Evolutionary conservation across 495 filamentous ascomycete genomes (phyloP).

Genomic region (Aspergillus kassunensis): DNA sequence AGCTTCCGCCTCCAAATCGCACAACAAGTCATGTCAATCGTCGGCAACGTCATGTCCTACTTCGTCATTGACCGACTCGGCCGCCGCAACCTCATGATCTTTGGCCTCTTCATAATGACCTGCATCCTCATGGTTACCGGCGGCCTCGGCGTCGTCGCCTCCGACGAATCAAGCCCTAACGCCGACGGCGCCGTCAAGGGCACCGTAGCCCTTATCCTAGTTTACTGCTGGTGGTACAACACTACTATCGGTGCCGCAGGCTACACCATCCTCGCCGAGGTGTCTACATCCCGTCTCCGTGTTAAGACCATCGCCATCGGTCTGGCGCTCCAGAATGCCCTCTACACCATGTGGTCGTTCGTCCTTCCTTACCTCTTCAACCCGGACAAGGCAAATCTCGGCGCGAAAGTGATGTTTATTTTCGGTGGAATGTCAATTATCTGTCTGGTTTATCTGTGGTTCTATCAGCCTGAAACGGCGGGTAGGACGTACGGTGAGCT

Average conservation of each 20-base stretch:
- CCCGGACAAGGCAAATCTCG: slow-evolving; percentile 9
- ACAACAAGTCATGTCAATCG: slow-evolving; percentile 3
- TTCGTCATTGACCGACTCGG: slow-evolving; percentile 8
- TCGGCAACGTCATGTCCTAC: slow-evolving; percentile 9
- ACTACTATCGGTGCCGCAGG: slow-evolving; percentile 5
- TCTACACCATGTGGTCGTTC: slow-evolving; percentile 12
- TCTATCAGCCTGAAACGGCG: slow-evolving; percentile 8
- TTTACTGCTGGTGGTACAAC: slow-evolving; percentile 12
- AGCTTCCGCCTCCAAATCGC: slow-evolving; percentile 9
- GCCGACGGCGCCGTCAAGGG: slow-evolving; percentile 5
- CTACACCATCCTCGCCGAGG: slow-evolving; percentile 9
- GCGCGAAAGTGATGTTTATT: slow-evolving; percentile 9
- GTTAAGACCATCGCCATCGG: slow-evolving; percentile 9
- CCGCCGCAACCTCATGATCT: slow-evolving; percentile 8
- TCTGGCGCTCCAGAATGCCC: slow-evolving; percentile 3
- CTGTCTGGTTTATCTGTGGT: slow-evolving; percentile 8
- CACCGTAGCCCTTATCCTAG: slow-evolving; percentile 7
- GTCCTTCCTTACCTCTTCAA: slow-evolving; percentile 11
- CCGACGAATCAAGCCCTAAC: background rate
- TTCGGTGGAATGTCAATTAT: slow-evolving; percentile 7
- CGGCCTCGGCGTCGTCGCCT: slow-evolving; percentile 4
- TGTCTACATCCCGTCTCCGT: slow-evolving; percentile 1
- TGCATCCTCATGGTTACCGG: slow-evolving; percentile 6
- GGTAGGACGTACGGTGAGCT: slow-evolving; percentile 2
- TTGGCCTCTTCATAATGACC: slow-evolving; percentile 4